phyloP scores from a whole-genome alignment of 768 basidiomycete species.

The Amanita inopinata region DNA sequence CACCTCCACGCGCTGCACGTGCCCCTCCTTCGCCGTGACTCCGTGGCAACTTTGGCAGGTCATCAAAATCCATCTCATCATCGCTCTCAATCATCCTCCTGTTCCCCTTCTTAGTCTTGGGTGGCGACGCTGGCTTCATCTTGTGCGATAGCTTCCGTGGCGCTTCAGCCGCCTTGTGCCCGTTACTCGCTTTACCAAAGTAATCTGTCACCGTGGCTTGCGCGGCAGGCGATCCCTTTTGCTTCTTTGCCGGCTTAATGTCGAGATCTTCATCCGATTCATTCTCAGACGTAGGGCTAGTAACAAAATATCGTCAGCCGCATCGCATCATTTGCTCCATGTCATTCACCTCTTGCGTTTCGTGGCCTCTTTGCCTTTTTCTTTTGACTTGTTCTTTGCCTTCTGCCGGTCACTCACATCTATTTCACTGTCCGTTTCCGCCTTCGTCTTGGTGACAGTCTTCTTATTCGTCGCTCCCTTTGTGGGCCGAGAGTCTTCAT shows the following conservation, averaged over 20 bases:
- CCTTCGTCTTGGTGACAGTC: conserved; percentile 16
- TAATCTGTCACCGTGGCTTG: conserved; percentile 46
- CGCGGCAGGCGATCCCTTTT: conserved; percentile 22
- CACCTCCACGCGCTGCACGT: conserved; percentile 37
- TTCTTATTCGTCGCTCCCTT: conserved; percentile 20
- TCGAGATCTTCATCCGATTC: conserved; percentile 32
- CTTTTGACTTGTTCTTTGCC: conserved; percentile 17
- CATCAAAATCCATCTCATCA: conserved; percentile 34
- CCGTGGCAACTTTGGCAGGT: conserved; percentile 32
- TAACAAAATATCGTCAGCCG: conserved; percentile 5
- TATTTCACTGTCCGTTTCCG: conserved; percentile 20
- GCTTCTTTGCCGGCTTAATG: conserved; percentile 43
- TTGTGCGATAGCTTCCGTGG: conserved; percentile 47
- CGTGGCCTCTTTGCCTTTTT: conserved; percentile 17
- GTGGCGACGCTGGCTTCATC: conserved; percentile 49
- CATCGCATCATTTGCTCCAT: background rate
- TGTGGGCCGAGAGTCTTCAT: conserved; percentile 9
- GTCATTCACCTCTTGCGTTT: conserved; percentile 62
- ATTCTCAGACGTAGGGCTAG: conserved; percentile 26
- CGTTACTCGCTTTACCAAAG: conserved; percentile 38
- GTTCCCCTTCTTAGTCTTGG: conserved; percentile 41
- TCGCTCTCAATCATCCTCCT: conserved; percentile 35
- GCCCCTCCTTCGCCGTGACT: conserved; percentile 27
- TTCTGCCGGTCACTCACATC: conserved; percentile 17
- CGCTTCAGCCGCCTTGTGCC: conserved; percentile 28